Evolutionary conservation across 805 yeast species (phyloP).

Genomic region (Brettanomyces naardenensis): DNA sequence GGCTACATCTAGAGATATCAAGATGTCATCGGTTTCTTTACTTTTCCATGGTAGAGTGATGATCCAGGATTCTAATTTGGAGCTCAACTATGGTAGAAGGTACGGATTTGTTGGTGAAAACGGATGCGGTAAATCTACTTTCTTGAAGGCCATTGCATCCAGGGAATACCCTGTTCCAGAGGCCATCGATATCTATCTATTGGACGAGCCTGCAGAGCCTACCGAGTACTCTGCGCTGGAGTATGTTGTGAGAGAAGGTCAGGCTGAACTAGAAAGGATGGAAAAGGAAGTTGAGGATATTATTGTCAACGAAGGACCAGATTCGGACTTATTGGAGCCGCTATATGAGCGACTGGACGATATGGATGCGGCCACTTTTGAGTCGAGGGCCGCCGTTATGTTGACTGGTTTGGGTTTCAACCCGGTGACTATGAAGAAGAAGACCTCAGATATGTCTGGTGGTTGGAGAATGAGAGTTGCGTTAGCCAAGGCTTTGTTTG

Average conservation of each 20-base stretch:
- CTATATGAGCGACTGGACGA: slow-evolving; percentile 92
- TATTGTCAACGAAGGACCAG: slow-evolving; percentile 90
- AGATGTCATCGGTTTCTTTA: slow-evolving; percentile 81
- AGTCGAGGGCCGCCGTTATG: slow-evolving; percentile 91
- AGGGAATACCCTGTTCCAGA: slow-evolving; percentile 95
- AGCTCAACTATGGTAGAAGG: slow-evolving; percentile 94
- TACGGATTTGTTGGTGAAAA: slow-evolving; percentile 97
- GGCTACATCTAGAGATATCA: slow-evolving; percentile 87
- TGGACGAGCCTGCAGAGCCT: slow-evolving; percentile 97
- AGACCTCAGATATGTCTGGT: slow-evolving; percentile 99
- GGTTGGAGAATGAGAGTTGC: slow-evolving; percentile 99
- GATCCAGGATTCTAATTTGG: slow-evolving; percentile 85
- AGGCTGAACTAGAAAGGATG: slow-evolving; percentile 79
- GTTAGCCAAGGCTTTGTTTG: slow-evolving; percentile 93
- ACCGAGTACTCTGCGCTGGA: slow-evolving; percentile 87
- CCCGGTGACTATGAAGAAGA: slow-evolving; percentile 75
- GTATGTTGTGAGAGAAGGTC: slow-evolving; percentile 96
- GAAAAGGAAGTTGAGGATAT: slow-evolving; percentile 85
- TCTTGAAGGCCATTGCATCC: slow-evolving; percentile 87
- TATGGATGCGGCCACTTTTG: slow-evolving; percentile 94
- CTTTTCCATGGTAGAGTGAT: slow-evolving; percentile 97
- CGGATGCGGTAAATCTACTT: slow-evolving; percentile 98
- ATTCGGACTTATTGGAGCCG: slow-evolving; percentile 75
- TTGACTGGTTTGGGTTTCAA: slow-evolving; percentile 97
- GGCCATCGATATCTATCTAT: slow-evolving; percentile 79